These are phyloP conservation scores for Ophiocordyceps camponoti-floridani DNA, from an alignment of 2,329 filamentous ascomycete genomes.

Conservation along the genomic window DNA sequence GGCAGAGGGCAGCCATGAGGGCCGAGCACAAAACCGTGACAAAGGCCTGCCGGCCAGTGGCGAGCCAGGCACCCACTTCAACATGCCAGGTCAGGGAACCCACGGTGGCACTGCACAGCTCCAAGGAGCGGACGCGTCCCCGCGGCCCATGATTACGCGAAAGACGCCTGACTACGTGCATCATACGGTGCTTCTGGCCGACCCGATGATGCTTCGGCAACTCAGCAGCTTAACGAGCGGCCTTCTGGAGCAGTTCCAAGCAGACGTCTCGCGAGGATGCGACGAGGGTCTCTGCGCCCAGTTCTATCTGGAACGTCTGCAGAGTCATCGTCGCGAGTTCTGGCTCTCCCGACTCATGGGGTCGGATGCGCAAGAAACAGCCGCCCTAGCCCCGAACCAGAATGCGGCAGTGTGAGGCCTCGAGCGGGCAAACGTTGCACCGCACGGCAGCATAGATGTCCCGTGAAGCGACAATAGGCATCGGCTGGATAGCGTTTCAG, in stretches of 20 bases:
- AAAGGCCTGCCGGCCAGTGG: background rate
- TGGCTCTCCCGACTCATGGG: conserved; percentile 10
- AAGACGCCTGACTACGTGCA: background rate
- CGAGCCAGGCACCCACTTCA: background rate
- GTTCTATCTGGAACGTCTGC: conserved; percentile 14
- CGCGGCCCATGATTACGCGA: background rate
- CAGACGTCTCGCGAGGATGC: conserved; percentile 9
- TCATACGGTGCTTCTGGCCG: conserved; percentile 9
- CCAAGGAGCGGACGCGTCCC: background rate
- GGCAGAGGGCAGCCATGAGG: background rate
- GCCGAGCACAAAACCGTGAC: background rate
- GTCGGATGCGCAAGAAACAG: background rate
- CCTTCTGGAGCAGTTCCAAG: conserved; percentile 15
- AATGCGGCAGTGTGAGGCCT: background rate
- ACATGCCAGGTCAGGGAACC: background rate
- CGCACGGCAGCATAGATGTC: no score
- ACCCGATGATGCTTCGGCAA: conserved; percentile 7
- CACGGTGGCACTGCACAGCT: background rate
- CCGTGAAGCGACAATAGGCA: no score
- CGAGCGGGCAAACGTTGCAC: background rate
- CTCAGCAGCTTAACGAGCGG: conserved; percentile 9
- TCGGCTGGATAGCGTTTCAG: no score
- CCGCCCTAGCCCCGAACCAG: background rate
- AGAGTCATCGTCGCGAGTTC: conserved; percentile 9
- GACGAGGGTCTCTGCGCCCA: conserved; percentile 8